These are phyloP conservation scores for bread wheat (Triticum aestivum) DNA, from an alignment of 176 grass and related monocot genomes.

Conservation along the genomic window DNA sequence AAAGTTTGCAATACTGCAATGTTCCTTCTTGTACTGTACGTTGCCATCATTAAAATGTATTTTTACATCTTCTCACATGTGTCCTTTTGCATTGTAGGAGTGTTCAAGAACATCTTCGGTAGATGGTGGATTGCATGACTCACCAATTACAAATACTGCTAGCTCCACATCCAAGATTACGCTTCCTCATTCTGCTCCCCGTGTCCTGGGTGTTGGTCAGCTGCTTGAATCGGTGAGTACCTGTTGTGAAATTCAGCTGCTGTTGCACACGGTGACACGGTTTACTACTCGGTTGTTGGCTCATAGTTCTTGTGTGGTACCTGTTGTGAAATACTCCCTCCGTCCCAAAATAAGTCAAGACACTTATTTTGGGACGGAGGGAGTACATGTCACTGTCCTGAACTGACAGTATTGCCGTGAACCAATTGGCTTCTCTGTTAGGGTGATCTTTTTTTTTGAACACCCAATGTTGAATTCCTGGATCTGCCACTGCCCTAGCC, in stretches of 20 bases:
- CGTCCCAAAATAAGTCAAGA: too few relatives aligned
- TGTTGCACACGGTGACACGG: not conserved
- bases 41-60: conserved; percentile 1
- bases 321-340: too few relatives aligned
- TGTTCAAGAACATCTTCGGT: conserved; percentile 90
- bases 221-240: conserved; percentile 84
- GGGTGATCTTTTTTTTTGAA: too few relatives aligned
- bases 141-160: conserved; percentile 65
- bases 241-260: conserved; percentile 19
- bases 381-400: too few relatives aligned
- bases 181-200: conserved; percentile 49
- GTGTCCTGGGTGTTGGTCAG: conserved; percentile 88
- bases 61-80: not conserved
- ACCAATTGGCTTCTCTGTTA: too few relatives aligned
- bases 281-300: not conserved
- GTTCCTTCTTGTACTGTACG: conserved; percentile 5
- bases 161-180: conserved; percentile 62
- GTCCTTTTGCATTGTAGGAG: conserved; percentile 57
- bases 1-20: conserved; percentile 8
- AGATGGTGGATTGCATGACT: conserved; percentile 72
- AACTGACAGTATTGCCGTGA: too few relatives aligned
- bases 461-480: too few relatives aligned
- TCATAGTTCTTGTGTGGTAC: not conserved
- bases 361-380: too few relatives aligned
- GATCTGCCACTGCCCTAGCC: not conserved